A percentile compares a stretch with the other conserved stretches of the same genome.
phyloP scores from a whole-genome alignment of 129 eudicot species.

The Helianthus tuberosus region DNA sequence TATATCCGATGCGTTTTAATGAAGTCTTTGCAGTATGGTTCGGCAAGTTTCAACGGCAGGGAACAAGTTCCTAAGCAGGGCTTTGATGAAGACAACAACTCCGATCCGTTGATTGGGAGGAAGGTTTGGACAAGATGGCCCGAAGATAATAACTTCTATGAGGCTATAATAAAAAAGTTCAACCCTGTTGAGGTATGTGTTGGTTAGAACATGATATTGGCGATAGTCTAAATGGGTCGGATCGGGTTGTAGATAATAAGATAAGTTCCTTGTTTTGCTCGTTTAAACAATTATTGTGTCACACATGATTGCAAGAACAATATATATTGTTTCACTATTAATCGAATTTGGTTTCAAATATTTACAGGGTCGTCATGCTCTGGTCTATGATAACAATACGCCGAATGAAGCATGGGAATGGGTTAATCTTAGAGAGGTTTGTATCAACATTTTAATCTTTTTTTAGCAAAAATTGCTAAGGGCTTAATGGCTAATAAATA shows the following conservation, averaged over 20 bases:
- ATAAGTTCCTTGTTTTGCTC: neutral
- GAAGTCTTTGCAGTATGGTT: conserved; percentile 53
- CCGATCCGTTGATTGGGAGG: conserved; percentile 60
- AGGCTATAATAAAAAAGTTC: conserved; percentile 58
- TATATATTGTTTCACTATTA: neutral
- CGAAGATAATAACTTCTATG: conserved; percentile 64
- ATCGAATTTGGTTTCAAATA: conserved; percentile 5
- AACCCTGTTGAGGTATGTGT: conserved; percentile 44
- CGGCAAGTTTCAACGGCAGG: conserved; percentile 53
- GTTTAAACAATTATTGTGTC: neutral
- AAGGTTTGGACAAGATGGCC: conserved; percentile 86
- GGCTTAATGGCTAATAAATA: neutral
- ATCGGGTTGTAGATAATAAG: neutral
- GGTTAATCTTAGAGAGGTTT: conserved; percentile 72
- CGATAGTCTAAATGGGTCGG: neutral
- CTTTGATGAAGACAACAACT: conserved; percentile 34
- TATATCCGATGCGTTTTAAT: conserved; percentile 8
- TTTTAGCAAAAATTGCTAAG: neutral
- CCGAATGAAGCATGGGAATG: conserved; percentile 69
- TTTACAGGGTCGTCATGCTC: conserved; percentile 60
- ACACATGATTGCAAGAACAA: neutral
- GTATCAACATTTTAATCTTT: neutral
- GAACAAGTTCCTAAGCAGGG: conserved; percentile 47
- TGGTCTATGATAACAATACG: conserved; percentile 60
- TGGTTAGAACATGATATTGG: neutral